Evolutionary conservation across 257 asterid species (phyloP), one percentile per base, ranked within the genome.

Genomic region (Nicotiana tomentosiformis): DNA sequence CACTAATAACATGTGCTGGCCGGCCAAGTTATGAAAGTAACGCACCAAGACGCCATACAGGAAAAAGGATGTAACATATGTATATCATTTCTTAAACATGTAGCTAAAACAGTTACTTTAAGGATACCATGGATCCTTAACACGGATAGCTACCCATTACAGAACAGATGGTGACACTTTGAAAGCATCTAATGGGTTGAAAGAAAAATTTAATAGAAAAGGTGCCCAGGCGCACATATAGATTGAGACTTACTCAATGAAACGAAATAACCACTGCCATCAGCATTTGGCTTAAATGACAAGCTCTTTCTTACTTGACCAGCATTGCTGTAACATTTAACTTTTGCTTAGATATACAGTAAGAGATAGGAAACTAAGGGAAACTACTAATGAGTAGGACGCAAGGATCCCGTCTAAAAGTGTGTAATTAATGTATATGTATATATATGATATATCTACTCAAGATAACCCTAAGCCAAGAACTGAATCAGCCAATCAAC

Each of bases 251-350:
- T 91, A 94, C 99, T 91, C 88, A 95, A 84, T 60, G 90, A 86
- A 70, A 95, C 66, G 81, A 95, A 91, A 90, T 91, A 95, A 81
- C 98, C 98, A 87, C 89, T 91, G 57, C 92, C 94, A 83, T 92
- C 97, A 83, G 88, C 88, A 83, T 88, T 97, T 57, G 97, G 89
- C 85, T 91, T 94, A 70, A 95, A 84, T 17, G 97, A 94, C 81
- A 95, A 88, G 84, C 89, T 94, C 90, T 95, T 95, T 87, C 97
- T 90, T 64, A 95, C 93, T 87, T 95, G 95, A 76, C 99, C 99
- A 85, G 97, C 97, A 90, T 91, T 90, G 82, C 98, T 94, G 94
- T 77, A 77, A 64, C 33, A 69, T 69, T 37, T 10, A 69, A 39
- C 57, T 2, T 39, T 56, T 69, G 78, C 57, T 69, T 69, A 69